These are phyloP conservation scores for Pythium dissimile DNA, from an alignment of 352 stramenopile genomes.

Conservation along the genomic window DNA sequence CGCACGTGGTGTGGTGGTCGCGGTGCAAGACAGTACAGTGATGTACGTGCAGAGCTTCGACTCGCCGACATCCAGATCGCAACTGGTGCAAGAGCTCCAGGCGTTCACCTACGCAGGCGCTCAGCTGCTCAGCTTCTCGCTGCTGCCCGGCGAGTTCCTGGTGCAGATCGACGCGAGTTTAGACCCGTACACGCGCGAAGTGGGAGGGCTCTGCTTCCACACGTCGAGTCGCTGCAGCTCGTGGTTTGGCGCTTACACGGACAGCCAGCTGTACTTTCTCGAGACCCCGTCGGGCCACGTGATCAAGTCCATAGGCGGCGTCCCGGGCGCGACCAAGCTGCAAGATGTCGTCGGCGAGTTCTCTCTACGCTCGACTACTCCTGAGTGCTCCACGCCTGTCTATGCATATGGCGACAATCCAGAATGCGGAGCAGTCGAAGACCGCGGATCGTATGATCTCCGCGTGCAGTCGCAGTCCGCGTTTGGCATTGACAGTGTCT, in stretches of 20 bases:
- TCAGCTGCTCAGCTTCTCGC: slow-evolving; percentile 35
- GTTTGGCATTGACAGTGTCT: slow-evolving; percentile 42
- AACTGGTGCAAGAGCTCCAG: slow-evolving; percentile 1
- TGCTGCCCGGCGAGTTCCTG: slow-evolving; percentile 31
- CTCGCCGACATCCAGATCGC: background rate
- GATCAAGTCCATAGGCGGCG: slow-evolving; percentile 27
- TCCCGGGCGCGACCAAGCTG: slow-evolving; percentile 25
- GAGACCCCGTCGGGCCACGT: slow-evolving; percentile 27
- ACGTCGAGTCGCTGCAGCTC: slow-evolving; percentile 48
- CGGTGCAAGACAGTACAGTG: slow-evolving; percentile 9
- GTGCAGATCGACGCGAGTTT: slow-evolving; percentile 51
- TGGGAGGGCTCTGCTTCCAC: slow-evolving; percentile 65
- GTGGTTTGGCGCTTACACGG: slow-evolving; percentile 46
- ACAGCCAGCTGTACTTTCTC: slow-evolving; percentile 41
- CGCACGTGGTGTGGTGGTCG: slow-evolving; percentile 23
- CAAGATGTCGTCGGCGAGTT: slow-evolving; percentile 39
- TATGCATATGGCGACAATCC: slow-evolving; percentile 14
- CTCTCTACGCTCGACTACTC: background rate
- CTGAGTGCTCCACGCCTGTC: background rate
- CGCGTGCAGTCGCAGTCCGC: slow-evolving; percentile 35
- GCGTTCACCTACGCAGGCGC: slow-evolving; percentile 19
- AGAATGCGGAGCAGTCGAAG: too few relatives aligned
- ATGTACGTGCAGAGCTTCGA: slow-evolving; percentile 20
- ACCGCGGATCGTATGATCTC: slow-evolving; percentile 37
- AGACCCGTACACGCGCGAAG: slow-evolving; percentile 2